phyloP scores from a whole-genome alignment of 2,329 filamentous ascomycete genomes.

The Pestalotiopsis sp. region DNA sequence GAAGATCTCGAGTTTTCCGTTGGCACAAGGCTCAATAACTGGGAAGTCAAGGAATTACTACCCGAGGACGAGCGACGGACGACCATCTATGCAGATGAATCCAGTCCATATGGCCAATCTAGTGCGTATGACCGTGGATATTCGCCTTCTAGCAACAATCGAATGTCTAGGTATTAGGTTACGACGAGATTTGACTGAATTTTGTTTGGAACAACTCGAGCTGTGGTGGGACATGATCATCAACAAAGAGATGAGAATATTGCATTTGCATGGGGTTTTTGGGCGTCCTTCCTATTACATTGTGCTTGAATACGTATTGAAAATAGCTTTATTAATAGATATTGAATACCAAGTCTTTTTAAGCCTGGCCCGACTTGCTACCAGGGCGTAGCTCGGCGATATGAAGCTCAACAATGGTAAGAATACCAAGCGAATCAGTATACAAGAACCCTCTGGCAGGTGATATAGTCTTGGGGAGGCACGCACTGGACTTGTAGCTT shows the following conservation, averaged over 20 bases:
- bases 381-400: neutral
- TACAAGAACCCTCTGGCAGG: neutral
- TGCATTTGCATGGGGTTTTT: constrained; percentile 12
- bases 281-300: neutral
- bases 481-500: neutral
- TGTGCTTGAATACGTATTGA: neutral
- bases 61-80: constrained; percentile 77
- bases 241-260: neutral
- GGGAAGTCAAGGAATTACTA: constrained; percentile 94
- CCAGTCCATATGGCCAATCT: constrained; percentile 53
- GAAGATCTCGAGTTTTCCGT: constrained; percentile 99
- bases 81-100: constrained; percentile 73
- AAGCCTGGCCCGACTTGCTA: neutral
- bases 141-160: constrained; percentile 39
- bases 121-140: constrained; percentile 50
- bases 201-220: neutral
- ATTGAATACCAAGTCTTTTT: neutral
- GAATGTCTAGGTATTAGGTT: constrained; percentile 33
- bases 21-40: constrained; percentile 92
- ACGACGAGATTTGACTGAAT: neutral
- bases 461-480: neutral
- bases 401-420: neutral
- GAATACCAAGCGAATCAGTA: neutral
- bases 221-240: neutral
- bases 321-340: constrained; percentile 4